A percentile compares a stretch with the other conserved stretches of the same genome.
Evolutionary conservation across 768 basidiomycete species (phyloP).

Genomic region (Rhodocollybia butyracea): DNA sequence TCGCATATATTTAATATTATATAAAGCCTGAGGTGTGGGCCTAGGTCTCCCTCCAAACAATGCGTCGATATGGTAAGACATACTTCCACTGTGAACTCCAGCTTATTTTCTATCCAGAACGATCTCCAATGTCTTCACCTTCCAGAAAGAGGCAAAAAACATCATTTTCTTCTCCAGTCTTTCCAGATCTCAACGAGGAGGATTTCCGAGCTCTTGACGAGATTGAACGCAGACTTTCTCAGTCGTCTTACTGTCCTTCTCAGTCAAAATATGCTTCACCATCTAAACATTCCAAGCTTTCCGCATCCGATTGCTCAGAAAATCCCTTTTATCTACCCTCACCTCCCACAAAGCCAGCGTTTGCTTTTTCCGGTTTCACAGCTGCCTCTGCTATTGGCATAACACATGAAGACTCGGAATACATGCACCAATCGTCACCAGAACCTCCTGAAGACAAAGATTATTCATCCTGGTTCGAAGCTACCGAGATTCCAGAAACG

Average conservation of each 20-base stretch:
- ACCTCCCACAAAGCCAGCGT: constrained; percentile 5
- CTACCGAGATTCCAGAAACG: constrained; percentile 20
- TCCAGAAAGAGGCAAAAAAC: constrained; percentile 57
- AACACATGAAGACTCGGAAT: constrained; percentile 10
- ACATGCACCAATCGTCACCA: constrained; percentile 34
- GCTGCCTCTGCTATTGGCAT: constrained; percentile 15
- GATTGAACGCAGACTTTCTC: constrained; percentile 44
- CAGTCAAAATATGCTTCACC: constrained; percentile 5
- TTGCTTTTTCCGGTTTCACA: constrained; percentile 23
- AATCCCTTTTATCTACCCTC: constrained; percentile 34
- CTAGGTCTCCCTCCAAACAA: no score
- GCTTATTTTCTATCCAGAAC: constrained; percentile 3
- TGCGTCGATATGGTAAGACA: constrained; percentile 2
- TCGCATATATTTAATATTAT: no score
- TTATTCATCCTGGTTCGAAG: constrained; percentile 49
- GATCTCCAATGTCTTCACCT: constrained; percentile 40
- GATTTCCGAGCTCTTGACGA: constrained; percentile 54
- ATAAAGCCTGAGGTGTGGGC: no score
- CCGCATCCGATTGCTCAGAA: constrained; percentile 23
- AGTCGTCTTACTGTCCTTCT: constrained; percentile 16
- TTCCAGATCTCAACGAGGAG: constrained; percentile 44
- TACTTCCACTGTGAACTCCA: background rate
- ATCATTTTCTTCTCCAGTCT: constrained; percentile 57
- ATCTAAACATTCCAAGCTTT: constrained; percentile 26
- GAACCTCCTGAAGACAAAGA: constrained; percentile 37